phyloP scores from a whole-genome alignment of 2,329 filamentous ascomycete genomes.

The Penicillium concentricum region DNA sequence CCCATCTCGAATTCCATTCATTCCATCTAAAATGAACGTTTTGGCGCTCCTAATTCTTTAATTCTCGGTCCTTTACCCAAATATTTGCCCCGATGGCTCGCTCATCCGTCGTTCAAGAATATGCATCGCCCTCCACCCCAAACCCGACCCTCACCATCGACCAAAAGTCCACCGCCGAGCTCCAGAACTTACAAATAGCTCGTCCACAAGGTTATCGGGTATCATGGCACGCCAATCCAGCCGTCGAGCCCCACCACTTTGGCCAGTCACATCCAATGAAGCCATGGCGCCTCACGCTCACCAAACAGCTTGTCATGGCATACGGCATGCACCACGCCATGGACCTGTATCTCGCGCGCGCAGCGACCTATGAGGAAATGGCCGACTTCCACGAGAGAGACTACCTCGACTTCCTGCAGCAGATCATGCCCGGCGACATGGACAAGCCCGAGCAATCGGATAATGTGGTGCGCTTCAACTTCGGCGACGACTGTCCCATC shows the following conservation, averaged over 20 bases:
- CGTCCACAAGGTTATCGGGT: conserved; percentile 84
- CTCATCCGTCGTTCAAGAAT: conserved; percentile 51
- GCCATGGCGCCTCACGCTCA: conserved; percentile 92
- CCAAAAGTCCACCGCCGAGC: conserved; percentile 53
- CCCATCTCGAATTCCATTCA: conserved; percentile 1
- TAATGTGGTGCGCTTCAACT: conserved; percentile 69
- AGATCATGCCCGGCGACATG: conserved; percentile 67
- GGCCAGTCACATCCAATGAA: conserved; percentile 98
- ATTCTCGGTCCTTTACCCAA: neutral
- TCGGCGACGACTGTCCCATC: conserved; percentile 91
- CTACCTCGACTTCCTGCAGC: conserved; percentile 85
- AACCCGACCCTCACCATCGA: conserved; percentile 51
- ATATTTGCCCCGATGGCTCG: conserved; percentile 36
- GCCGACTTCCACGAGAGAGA: conserved; percentile 82
- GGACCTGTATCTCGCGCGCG: conserved; percentile 85
- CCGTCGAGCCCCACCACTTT: conserved; percentile 96
- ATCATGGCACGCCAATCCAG: conserved; percentile 92
- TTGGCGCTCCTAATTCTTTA: neutral
- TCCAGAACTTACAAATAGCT: conserved; percentile 66
- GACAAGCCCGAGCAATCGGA: conserved; percentile 61
- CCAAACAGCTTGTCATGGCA: conserved; percentile 89
- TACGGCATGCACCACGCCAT: conserved; percentile 97
- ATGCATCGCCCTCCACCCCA: conserved; percentile 42
- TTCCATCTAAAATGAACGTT: neutral
- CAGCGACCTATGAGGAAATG: conserved; percentile 84